A percentile compares a stretch with the other conserved stretches of the same genome.
Conservation (phyloP, 1,139 yeast genomes). For the Ogataea hybrid region DNA sequence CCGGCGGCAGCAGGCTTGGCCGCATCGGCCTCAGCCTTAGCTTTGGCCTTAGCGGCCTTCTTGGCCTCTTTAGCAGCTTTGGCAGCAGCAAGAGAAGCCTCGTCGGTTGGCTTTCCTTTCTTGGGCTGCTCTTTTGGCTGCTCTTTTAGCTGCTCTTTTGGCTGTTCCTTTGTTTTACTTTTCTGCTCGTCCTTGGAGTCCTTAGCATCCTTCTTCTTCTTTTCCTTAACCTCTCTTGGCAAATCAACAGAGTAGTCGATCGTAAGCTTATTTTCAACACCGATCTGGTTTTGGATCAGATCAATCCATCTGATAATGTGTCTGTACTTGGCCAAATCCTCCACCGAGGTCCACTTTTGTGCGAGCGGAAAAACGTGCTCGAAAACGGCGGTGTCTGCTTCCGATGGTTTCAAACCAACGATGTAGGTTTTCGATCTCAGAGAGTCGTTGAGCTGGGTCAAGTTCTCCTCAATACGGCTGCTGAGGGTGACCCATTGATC, state of each 20-base stretch:
- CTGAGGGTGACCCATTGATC: conserved; percentile 81
- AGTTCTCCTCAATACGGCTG: conserved; percentile 46
- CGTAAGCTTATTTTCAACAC: conserved; percentile 7
- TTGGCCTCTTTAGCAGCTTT: conserved; percentile 47
- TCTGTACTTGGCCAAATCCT: conserved; percentile 58
- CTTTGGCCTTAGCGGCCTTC: conserved; percentile 72
- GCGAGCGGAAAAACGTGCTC: conserved; percentile 62
- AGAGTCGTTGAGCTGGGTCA: conserved; percentile 62
- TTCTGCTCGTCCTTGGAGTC: conserved; percentile 49
- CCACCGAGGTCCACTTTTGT: conserved; percentile 51
- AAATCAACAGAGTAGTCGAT: conserved; percentile 37
- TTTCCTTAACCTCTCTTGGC: conserved; percentile 51
- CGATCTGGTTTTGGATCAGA: conserved; percentile 65
- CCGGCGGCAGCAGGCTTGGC: conserved; percentile 34
- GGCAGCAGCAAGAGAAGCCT: conserved; percentile 34
- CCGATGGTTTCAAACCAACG: conserved; percentile 61
- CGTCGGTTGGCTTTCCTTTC: conserved; percentile 35
- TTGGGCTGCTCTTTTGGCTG: conserved; percentile 34
- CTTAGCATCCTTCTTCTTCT: conserved; percentile 56
- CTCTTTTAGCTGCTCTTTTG: too few relatives aligned
- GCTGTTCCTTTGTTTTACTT: conserved; percentile 32
- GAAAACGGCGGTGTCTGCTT: conserved; percentile 67
- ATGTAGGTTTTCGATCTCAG: conserved; percentile 71
- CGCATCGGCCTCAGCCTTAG: conserved; percentile 35
- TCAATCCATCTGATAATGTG: conserved; percentile 93